A percentile compares a stretch with the other conserved stretches of the same genome.
Evolutionary conservation across 176 grass and related monocot species (phyloP).

Genomic region (Triticum monococcum): DNA sequence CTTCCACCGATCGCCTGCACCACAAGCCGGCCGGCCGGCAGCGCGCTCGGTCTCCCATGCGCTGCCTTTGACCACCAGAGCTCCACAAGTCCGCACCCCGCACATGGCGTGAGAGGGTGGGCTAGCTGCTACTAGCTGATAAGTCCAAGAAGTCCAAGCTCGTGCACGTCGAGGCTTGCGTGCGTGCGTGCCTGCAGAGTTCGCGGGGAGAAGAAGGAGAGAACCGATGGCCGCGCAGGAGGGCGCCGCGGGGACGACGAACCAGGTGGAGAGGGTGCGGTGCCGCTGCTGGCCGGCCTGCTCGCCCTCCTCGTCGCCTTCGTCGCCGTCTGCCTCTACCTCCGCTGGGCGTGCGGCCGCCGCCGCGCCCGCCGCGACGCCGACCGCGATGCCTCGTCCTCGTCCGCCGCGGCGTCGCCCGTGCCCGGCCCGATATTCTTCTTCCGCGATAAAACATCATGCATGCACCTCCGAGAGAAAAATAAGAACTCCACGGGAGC

Average conservation of each 20-base stretch:
- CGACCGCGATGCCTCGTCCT: neutral
- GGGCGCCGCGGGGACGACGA: constrained; percentile 6
- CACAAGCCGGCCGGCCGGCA: neutral
- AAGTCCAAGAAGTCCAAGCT: neutral
- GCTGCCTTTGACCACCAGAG: neutral
- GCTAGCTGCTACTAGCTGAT: neutral
- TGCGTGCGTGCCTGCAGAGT: neutral
- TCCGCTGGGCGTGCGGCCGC: constrained; percentile 36
- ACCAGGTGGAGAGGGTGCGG: constrained; percentile 33
- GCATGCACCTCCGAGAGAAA: neutral
- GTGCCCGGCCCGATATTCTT: constrained; percentile 12
- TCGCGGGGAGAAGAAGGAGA: neutral
- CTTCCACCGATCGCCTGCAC: neutral
- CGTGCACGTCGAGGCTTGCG: neutral
- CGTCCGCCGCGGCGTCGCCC: neutral
- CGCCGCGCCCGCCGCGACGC: constrained; percentile 13
- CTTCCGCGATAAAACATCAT: neutral
- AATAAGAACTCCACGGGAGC: neutral
- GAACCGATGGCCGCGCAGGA: constrained; percentile 48
- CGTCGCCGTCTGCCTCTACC: constrained; percentile 46
- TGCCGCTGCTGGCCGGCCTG: constrained; percentile 38
- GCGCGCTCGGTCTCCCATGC: neutral
- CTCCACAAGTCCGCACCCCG: neutral
- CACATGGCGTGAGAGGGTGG: neutral
- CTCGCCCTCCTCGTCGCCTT: constrained; percentile 23